phyloP scores from a whole-genome alignment of 306 rosid species.

The Clitoria ternatea region DNA sequence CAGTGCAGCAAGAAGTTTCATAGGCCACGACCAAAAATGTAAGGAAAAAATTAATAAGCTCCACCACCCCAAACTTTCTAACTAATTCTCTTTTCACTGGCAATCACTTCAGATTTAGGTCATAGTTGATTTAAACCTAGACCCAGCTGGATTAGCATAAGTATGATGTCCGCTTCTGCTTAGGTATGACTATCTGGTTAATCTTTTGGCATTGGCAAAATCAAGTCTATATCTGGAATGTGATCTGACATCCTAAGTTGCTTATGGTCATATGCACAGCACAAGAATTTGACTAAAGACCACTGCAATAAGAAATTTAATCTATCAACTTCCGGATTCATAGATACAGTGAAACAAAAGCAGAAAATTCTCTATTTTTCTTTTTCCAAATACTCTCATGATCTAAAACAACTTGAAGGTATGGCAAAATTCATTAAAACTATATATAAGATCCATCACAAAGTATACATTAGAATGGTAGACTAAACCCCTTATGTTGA shows the following conservation, averaged over 20 bases:
- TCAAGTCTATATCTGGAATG: neutral
- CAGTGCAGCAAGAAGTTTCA: neutral
- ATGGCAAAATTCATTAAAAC: constrained; percentile 5
- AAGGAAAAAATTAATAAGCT: too few species aligned
- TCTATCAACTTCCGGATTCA: neutral
- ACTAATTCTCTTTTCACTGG: neutral
- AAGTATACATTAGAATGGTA: neutral
- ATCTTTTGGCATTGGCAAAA: neutral
- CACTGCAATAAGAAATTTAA: neutral
- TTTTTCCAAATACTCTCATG: neutral
- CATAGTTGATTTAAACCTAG: neutral
- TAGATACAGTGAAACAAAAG: neutral
- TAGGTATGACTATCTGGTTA: neutral
- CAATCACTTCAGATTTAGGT: neutral
- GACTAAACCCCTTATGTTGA: constrained; percentile 1
- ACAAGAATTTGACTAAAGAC: neutral
- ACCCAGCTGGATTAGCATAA: neutral
- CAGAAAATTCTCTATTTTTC: neutral
- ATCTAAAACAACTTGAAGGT: neutral
- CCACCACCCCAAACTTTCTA: neutral
- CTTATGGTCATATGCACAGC: neutral
- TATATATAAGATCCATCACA: neutral
- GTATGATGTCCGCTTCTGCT: neutral
- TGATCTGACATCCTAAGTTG: neutral
- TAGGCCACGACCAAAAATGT: too few species aligned